phyloP scores from a whole-genome alignment of 2,329 filamentous ascomycete species.

The Annulohypoxylon truncatum region DNA sequence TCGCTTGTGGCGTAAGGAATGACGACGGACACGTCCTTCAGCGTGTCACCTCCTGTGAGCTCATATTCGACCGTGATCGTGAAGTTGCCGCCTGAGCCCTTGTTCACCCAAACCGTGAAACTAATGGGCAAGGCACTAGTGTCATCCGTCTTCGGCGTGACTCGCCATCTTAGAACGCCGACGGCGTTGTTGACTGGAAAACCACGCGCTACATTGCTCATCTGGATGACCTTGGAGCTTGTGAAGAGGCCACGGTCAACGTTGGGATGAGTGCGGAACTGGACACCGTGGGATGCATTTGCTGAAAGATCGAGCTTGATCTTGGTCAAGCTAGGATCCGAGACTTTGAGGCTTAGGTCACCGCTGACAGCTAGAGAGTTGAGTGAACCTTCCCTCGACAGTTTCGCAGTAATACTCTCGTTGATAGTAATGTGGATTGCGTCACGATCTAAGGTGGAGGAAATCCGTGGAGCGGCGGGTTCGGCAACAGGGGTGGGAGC shows the following conservation, averaged over 20 bases:
- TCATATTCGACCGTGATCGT: slow-evolving; percentile 97
- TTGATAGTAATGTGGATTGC: slow-evolving; percentile 88
- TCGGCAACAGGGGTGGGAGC: slow-evolving; percentile 63
- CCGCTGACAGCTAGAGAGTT: slow-evolving; percentile 91
- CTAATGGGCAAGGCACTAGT: slow-evolving; percentile 86
- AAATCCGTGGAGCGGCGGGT: slow-evolving; percentile 66
- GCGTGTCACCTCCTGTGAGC: slow-evolving; percentile 79
- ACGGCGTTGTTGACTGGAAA: slow-evolving; percentile 97
- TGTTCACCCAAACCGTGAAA: slow-evolving; percentile 98
- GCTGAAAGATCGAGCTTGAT: slow-evolving; percentile 85
- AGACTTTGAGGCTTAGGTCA: slow-evolving; percentile 90
- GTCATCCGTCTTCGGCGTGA: slow-evolving; percentile 83
- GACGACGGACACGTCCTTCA: slow-evolving; percentile 86
- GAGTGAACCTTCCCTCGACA: slow-evolving; percentile 87
- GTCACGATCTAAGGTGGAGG: slow-evolving; percentile 80
- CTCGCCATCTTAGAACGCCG: slow-evolving; percentile 92
- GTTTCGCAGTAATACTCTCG: slow-evolving; percentile 89
- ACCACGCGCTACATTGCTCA: slow-evolving; percentile 86
- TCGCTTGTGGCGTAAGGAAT: slow-evolving; percentile 90
- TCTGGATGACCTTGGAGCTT: slow-evolving; percentile 84
- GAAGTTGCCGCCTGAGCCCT: slow-evolving; percentile 81
- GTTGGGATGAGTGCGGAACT: slow-evolving; percentile 96
- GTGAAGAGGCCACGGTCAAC: slow-evolving; percentile 92
- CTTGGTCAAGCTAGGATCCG: slow-evolving; percentile 89
- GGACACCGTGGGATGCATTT: slow-evolving; percentile 82